Base-by-base conservation (phyloP, 2,329 filamentous ascomycete genomes). In the Colletotrichum tofieldiae region DNA sequence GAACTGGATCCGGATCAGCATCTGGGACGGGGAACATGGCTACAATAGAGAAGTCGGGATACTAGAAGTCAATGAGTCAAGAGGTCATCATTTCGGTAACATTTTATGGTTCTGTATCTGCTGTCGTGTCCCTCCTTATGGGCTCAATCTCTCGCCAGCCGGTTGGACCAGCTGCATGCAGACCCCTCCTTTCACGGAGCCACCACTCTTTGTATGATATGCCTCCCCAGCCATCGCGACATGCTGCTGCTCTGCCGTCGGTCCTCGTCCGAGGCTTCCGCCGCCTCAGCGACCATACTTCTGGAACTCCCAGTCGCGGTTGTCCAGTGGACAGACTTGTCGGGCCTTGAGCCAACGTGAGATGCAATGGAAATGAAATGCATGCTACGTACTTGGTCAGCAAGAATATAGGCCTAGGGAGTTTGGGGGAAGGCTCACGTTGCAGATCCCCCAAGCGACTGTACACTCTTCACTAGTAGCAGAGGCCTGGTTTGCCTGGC, bases 281-380 rank as follows among this genome's bases (percentile, higher is more conserved):
- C 82, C 81, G 78, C 84, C 82, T 82, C 83, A 92, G 77, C 90
- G 89, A 76, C 96, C 96, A 82, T 99, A 99, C 84, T 98, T 99
- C 85, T 99, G 96, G 87, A 98, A 99, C 82, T 99, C 96, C 96
- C 96, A 99, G 84, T 99, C 96, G 78, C 96, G 89, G 86, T 99
- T 99, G 85, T 99, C 96, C 55, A 99, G 87, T 20, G 96, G 96
- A 81, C 96, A 99, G 61, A 99, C 96, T 82, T 98, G 96, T 81
- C 96, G 92, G n/a, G 96, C 98, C 89, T 99, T 99, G 72, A 99
- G 88, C 96, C 96, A 99, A 84, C 96, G 91, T 16, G 96, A 98
- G 81, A 99, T 99, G 87, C 96, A 99, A 86, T 99, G 96, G 86
- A 99, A 99, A 84, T 99, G 96, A 88, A 99, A 99, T 39, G 96